A percentile compares a stretch with the other conserved stretches of the same genome.
phyloP scores from a whole-genome alignment of 768 basidiomycete species.

The Tylopilus cervinicoccineus region DNA sequence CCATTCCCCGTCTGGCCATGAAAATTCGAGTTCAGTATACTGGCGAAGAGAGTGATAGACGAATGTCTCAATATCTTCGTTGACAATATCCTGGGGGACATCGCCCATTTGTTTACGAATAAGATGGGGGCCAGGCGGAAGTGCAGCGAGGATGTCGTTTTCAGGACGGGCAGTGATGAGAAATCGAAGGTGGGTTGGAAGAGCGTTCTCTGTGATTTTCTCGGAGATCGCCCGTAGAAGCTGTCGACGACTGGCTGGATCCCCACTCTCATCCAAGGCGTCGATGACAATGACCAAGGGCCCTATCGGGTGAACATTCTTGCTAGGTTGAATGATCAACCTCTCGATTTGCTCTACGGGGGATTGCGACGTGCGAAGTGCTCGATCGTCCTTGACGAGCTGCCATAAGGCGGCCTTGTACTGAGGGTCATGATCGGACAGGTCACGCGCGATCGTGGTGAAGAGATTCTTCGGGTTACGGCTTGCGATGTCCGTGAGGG shows the following conservation, averaged over 20 bases:
- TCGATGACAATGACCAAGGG: conserved; percentile 31
- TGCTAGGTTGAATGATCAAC: conserved; percentile 20
- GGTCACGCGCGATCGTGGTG: conserved; percentile 17
- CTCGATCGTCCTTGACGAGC: conserved; percentile 2
- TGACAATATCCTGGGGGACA: neutral
- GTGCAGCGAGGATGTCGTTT: conserved; percentile 3
- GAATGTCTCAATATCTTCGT: neutral
- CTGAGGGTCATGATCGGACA: conserved; percentile 21
- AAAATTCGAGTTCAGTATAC: neutral
- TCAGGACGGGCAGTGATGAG: conserved; percentile 15
- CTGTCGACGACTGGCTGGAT: neutral
- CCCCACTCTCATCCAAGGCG: conserved; percentile 21
- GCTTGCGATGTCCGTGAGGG: neutral
- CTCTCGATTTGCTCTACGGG: conserved; percentile 15
- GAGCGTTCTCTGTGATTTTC: neutral
- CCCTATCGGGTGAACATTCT: conserved; percentile 11
- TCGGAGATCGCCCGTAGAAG: conserved; percentile 14
- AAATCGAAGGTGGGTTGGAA: conserved; percentile 4
- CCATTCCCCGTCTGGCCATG: neutral
- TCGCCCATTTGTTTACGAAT: conserved; percentile 12
- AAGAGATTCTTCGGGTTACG: conserved; percentile 16
- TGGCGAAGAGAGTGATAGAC: neutral
- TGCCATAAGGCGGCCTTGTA: conserved; percentile 9
- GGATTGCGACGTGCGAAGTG: conserved; percentile 3
- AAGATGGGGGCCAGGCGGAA: conserved; percentile 8